Base-by-base conservation (phyloP, 352 stramenopile species). In the Phytopythium chamaehyphon region DNA sequence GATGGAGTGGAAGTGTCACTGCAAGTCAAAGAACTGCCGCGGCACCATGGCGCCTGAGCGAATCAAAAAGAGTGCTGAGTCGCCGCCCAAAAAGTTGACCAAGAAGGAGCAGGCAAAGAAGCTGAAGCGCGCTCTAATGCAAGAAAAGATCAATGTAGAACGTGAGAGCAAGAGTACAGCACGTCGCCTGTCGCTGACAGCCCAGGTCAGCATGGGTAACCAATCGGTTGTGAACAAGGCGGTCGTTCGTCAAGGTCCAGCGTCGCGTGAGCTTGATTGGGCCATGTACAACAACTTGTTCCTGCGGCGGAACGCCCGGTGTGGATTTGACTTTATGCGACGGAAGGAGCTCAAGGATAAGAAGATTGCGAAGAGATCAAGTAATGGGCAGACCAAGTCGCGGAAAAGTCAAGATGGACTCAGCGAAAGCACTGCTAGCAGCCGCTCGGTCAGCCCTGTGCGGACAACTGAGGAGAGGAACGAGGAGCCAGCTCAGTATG, bases 1-100 rank as follows among this genome's bases (percentile, higher is more conserved):
- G 14, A 79, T 92, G 49, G 78, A 92, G 60, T 96, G 83, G 78
- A 90, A 87, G 50, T 96, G 86, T 59, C 83, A 88, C 59, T 96
- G 86, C 61, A 81, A 88, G 46, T 59, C 86, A 4, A 72, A 67
- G 43, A 88, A 79, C 53, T 96, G 86, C 47, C 82, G 86, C 18
- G 86, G 86, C 44, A 95, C 85, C 15, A 95, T 95, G 85, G 85
- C 85, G 16, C 83, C 85, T 1, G 73, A 91, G 35, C 88, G 88
- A 46, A 73, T 93, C 28, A 88, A 84, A 40, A 61, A 76, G 37
- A 11, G 33, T 6, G 40, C 28, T 10, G 23, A 59, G 24, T 63
- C 38, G 0, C 52, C 70, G 0, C 50, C 57, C 19, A 87, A 87
- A 38, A 94, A 90, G 37, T 59, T 91, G 16, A 86, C 79, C 31